Conservation (phyloP, 768 basidiomycete genomes). For the Neoboletus subvelutipes region DNA sequence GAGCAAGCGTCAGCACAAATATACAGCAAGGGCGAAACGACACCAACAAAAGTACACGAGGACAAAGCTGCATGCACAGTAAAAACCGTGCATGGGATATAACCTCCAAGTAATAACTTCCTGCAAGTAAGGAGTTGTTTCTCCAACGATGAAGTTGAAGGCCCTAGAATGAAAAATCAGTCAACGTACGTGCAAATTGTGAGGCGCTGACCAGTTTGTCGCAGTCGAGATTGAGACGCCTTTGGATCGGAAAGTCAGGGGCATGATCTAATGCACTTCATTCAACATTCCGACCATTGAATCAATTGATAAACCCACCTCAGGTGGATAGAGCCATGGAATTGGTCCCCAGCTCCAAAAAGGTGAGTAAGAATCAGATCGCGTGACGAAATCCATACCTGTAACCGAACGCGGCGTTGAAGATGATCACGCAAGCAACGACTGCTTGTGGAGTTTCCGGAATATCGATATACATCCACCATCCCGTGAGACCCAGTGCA, state of each 20-base stretch:
- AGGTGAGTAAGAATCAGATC: conserved; percentile 1
- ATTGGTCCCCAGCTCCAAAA: conserved; percentile 72
- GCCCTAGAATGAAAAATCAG: conserved; percentile 37
- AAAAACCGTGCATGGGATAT: conserved; percentile 96
- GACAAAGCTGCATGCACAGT: conserved; percentile 83
- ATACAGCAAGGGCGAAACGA: neutral
- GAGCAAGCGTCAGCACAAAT: conserved; percentile 7
- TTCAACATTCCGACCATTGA: neutral
- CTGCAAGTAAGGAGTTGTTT: conserved; percentile 83
- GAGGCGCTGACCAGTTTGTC: conserved; percentile 56
- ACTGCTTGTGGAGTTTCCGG: conserved; percentile 84
- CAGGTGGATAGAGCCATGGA: conserved; percentile 87
- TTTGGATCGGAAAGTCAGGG: conserved; percentile 84
- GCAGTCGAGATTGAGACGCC: conserved; percentile 95
- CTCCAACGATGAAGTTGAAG: conserved; percentile 91
- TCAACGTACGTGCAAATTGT: neutral
- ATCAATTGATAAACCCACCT: conserved; percentile 42
- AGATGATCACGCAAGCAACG: conserved; percentile 84
- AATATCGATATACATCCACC: conserved; percentile 92
- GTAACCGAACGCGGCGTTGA: conserved; percentile 92
- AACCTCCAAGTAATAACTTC: conserved; percentile 87
- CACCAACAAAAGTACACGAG: conserved; percentile 78
- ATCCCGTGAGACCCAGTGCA: conserved; percentile 78
- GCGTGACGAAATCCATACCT: conserved; percentile 42
- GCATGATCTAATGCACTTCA: conserved; percentile 69